These are phyloP conservation scores for Colletotrichum limetticola DNA, from an alignment of 2,329 filamentous ascomycete genomes.

Conservation along the genomic window DNA sequence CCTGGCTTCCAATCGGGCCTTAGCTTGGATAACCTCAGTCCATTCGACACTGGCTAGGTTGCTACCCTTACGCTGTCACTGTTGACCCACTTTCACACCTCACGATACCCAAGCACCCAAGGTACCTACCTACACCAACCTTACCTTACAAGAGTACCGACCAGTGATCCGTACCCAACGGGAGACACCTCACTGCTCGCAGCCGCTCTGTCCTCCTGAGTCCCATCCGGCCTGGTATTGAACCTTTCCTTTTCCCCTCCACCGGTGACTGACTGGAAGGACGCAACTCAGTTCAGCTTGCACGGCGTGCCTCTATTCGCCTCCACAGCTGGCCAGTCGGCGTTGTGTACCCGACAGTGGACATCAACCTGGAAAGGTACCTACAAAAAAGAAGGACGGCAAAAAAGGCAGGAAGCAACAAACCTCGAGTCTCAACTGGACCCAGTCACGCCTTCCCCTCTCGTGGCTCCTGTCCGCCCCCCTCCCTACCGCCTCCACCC, in stretches of 20 bases:
- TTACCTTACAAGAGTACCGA: neutral
- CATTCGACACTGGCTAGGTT: constrained; percentile 4
- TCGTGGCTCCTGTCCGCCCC: constrained; percentile 19
- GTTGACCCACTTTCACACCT: constrained; percentile 8
- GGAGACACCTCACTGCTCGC: neutral
- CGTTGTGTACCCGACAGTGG: neutral
- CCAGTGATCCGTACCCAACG: neutral
- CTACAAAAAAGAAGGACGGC: neutral
- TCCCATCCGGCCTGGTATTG: neutral
- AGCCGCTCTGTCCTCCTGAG: neutral
- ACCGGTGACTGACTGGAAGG: neutral
- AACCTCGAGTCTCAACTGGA: constrained; percentile 20
- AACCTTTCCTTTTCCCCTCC: neutral
- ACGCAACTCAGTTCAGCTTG: neutral
- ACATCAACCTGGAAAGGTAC: neutral
- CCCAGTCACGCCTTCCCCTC: constrained; percentile 30
- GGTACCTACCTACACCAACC: too few relatives aligned
- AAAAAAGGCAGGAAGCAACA: constrained; percentile 5
- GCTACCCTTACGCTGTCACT: constrained; percentile 14
- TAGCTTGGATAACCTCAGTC: constrained; percentile 16
- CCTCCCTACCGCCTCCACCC: constrained; percentile 15
- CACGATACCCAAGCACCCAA: neutral
- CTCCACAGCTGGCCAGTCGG: neutral
- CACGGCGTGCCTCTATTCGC: neutral
- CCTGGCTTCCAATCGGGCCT: constrained; percentile 27